Evolutionary conservation across 2,329 filamentous ascomycete genomes (phyloP).

Genomic region (Kalmusia sp.): DNA sequence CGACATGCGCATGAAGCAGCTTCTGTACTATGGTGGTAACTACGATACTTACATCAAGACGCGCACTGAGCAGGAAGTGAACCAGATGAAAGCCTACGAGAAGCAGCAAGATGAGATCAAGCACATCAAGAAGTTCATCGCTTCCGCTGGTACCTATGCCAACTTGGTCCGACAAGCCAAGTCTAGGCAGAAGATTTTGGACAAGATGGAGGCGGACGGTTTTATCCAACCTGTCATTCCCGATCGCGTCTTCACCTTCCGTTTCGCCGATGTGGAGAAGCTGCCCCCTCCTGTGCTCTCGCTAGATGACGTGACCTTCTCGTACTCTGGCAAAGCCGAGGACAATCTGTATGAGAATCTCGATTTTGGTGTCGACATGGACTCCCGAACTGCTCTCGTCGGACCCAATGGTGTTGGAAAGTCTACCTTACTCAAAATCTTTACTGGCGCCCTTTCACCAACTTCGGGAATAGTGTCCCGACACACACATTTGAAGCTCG

Average conservation of each 20-base stretch:
- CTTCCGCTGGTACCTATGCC: conserved; percentile 98
- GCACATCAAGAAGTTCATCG: conserved; percentile 99
- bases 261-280: conserved; percentile 98
- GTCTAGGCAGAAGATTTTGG: conserved; percentile 98
- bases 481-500: conserved; percentile 98
- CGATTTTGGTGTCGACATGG: conserved; percentile 99
- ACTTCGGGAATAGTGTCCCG: conserved; percentile 82
- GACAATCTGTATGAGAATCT: conserved; percentile 97
- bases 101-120: conserved; percentile 99
- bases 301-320: conserved; percentile 97
- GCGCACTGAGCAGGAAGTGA: conserved; percentile 88
- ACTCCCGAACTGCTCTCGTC: conserved; percentile 94
- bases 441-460: conserved; percentile 93
- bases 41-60: conserved; percentile 98
- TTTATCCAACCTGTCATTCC: conserved; percentile 90
- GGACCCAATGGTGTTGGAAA: conserved; percentile 99
- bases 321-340: conserved; percentile 86
- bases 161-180: conserved; percentile 99
- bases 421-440: conserved; percentile 92
- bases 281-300: conserved; percentile 96
- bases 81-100: conserved; percentile 98
- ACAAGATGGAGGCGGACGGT: conserved; percentile 99
- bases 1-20: conserved; percentile 89
- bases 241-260: conserved; percentile 94
- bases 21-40: conserved; percentile 99